These are phyloP conservation scores for Geotrichum carabidarum DNA, from an alignment of 1,139 yeast species.

Conservation along the genomic window DNA sequence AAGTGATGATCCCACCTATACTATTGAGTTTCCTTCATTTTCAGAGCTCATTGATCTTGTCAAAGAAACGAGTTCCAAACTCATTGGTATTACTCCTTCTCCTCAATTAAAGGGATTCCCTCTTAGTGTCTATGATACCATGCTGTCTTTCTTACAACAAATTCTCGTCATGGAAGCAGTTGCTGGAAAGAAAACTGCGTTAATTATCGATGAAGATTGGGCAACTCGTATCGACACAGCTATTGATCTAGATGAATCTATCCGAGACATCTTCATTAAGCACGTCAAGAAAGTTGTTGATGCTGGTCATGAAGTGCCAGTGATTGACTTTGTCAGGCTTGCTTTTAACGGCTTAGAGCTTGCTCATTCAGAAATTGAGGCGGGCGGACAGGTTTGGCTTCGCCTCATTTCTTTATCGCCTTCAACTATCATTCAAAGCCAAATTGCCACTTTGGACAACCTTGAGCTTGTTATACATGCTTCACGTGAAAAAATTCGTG, in stretches of 20 bases:
- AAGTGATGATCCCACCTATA: constrained; percentile 11
- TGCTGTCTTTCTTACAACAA: constrained; percentile 38
- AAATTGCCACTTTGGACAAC: constrained; percentile 10
- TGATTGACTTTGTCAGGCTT: constrained; percentile 30
- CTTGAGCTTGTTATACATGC: constrained; percentile 27
- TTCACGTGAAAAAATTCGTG: constrained; percentile 29
- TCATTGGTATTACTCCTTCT: constrained; percentile 11
- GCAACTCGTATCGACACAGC: constrained; percentile 65
- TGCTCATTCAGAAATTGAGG: constrained; percentile 18
- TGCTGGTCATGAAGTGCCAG: constrained; percentile 11
- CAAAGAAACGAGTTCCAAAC: constrained; percentile 2
- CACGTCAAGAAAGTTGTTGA: constrained; percentile 23
- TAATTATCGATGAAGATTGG: constrained; percentile 75
- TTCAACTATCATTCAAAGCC: constrained; percentile 24
- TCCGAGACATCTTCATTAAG: constrained; percentile 40
- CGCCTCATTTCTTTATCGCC: constrained; percentile 31
- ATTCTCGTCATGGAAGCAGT: constrained; percentile 63
- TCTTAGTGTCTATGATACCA: constrained; percentile 33
- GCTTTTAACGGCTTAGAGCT: constrained; percentile 37
- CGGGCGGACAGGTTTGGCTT: constrained; percentile 31
- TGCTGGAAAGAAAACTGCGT: constrained; percentile 47
- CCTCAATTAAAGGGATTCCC: constrained; percentile 24
- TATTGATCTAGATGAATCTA: constrained; percentile 54
- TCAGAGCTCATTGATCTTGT: constrained; percentile 24
- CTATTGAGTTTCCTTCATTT: constrained; percentile 34